Base-by-base conservation (phyloP, 2,329 filamentous ascomycete species). In the Seiridium unicorne region DNA sequence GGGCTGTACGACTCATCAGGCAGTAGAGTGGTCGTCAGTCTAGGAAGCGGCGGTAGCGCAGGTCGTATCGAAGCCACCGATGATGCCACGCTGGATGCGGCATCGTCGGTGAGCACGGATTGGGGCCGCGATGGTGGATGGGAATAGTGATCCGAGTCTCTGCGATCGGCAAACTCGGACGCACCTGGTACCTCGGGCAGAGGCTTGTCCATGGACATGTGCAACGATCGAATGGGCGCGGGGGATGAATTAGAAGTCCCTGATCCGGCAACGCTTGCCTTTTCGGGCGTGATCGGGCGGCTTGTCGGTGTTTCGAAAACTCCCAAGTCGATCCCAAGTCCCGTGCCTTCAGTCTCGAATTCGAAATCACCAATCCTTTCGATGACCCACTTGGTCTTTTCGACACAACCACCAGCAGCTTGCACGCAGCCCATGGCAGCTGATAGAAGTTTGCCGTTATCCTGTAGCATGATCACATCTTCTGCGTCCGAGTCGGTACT, bases 281-380 rank as follows among this genome's bases (percentile, higher is more conserved):
- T 69, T 31, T 80, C 77, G 1, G 76, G 75, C 26, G 70, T 70
- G 2, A 63, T 64, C 11, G 71, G 66, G 57, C 63, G 64, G 62
- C 65, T 69, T 59, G 69, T 70, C 56, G 75, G 70, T 6, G 75
- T 68, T 58, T 84, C 78, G 51, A 86, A 74, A n/a, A 81, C 73
- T 13, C 72, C 74, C 35, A 87, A 72, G 63, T 87, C 84, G 56
- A 89, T 81, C 6, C 81, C 83, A 34, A 90, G 74, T 36, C 80
- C 69, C 18, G 76, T 77, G 44, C 77, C 71, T 65, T 90, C 86
- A 58, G 91, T 81, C 72, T 96, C 92, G 65, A 93, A 87, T 73
- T 97, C 93, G 65, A 97, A 96, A 73, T 97, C 93, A 26, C 93
- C 93, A 64, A 95, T 92, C 62, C 90, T 85, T 75, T 97, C 93